phyloP scores from a whole-genome alignment of 2,329 filamentous ascomycete genomes.

The Colletotrichum eleusines region DNA sequence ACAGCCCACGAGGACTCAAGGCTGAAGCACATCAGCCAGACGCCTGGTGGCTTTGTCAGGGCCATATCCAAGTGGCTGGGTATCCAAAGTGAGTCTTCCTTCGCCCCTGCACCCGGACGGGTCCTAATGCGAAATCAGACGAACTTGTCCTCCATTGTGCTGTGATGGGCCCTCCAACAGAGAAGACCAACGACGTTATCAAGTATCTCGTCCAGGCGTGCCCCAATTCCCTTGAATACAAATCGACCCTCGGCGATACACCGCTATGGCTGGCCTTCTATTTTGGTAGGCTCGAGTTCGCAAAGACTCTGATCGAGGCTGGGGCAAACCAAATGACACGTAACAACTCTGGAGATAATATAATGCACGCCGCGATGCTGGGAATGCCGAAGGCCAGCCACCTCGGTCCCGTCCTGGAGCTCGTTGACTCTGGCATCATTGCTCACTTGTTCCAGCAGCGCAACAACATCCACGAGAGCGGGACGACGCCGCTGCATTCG shows the following conservation, averaged over 20 bases:
- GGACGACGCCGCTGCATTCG: constrained; percentile 73
- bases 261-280: constrained; percentile 77
- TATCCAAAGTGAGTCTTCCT: constrained; percentile 63
- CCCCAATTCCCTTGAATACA: constrained; percentile 73
- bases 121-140: constrained; percentile 55
- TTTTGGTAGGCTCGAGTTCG: constrained; percentile 64
- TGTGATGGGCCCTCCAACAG: constrained; percentile 59
- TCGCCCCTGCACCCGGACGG: not conserved
- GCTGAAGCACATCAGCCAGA: constrained; percentile 70
- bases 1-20: constrained; percentile 70
- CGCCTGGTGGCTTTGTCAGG: constrained; percentile 72
- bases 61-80: constrained; percentile 73
- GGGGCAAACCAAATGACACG: constrained; percentile 78
- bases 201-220: constrained; percentile 73
- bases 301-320: constrained; percentile 72
- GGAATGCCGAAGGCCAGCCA: constrained; percentile 49
- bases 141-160: constrained; percentile 76
- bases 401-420: constrained; percentile 63
- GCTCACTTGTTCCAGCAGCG: constrained; percentile 70
- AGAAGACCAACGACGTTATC: constrained; percentile 66
- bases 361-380: constrained; percentile 71
- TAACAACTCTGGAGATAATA: constrained; percentile 72
- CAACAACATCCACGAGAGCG: constrained; percentile 61
- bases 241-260: constrained; percentile 69
- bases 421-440: constrained; percentile 70